Evolutionary conservation across 257 asterid genomes (phyloP), one percentile per base, ranked within the genome.

Genomic region (Salvia rosmarinus): DNA sequence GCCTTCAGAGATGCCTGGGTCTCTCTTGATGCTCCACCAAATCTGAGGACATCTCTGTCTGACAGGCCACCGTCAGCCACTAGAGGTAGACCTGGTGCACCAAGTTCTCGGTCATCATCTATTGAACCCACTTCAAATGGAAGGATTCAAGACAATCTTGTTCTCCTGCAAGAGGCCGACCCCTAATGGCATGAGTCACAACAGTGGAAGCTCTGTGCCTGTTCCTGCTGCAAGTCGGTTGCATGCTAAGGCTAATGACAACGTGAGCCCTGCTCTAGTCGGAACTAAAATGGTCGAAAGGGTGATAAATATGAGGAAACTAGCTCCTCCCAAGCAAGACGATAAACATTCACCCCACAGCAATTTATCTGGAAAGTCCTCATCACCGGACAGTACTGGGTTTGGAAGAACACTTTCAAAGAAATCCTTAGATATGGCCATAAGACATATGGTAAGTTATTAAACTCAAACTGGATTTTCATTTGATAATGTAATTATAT

Each of bases 241-340:
- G 72, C 87, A 88, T 77, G 98, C 96, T 50, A 95, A 95, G 83
- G 98, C 99, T 78, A 91, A 91, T 76, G 97, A 87, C 85, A 88
- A 88, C 47, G 88, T 89, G 47, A 95, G 95, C 82, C 99, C 99
- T 72, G 92, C 30, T 65, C 68, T 89, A 73, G 55, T 86, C 62
- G 99, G 99, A 42, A 91, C 89, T 30, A 95, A 91, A 78, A 95
- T 95, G 99, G 99, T 95, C 56, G 99, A 95, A 68, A 86, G 99
- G 82, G 97, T 88, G 16, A 83, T 95, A 60, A 95, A 91, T 77
- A 95, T 95, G 99, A 89, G 99, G 77, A 95, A 91, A 65, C 82
- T 95, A 75, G 90, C 77, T 49, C 99, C 97, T 10, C 99, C 98
- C 6, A 91, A 77, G 79, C 91, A 84, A 83, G 99, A 91, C 39